These are phyloP conservation scores for Tricholoma saponaceum DNA, from an alignment of 768 basidiomycete species.

Conservation along the genomic window DNA sequence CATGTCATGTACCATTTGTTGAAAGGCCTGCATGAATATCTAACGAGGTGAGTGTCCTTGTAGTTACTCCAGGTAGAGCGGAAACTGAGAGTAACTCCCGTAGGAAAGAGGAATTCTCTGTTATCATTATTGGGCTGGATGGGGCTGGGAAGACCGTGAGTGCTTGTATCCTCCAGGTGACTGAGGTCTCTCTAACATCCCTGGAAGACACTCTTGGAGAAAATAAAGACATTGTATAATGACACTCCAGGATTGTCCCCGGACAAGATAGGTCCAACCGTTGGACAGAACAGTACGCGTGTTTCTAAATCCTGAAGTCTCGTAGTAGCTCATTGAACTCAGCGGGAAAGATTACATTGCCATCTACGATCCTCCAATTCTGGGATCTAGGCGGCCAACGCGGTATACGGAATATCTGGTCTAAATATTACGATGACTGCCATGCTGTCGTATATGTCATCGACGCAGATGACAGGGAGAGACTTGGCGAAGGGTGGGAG, in stretches of 20 bases:
- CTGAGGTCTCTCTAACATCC: conserved; percentile 2
- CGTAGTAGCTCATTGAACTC: not conserved
- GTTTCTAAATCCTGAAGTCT: not conserved
- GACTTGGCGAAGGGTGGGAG: conserved; percentile 93
- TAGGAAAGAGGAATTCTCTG: conserved; percentile 88
- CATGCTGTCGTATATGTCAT: conserved; percentile 96
- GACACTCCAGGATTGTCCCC: conserved; percentile 83
- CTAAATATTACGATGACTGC: conserved; percentile 91
- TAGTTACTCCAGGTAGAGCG: not conserved
- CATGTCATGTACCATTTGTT: conserved; percentile 86
- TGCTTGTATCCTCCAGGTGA: not conserved
- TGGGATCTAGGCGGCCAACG: conserved; percentile 96
- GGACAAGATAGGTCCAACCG: conserved; percentile 92
- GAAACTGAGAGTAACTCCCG: not conserved
- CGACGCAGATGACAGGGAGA: conserved; percentile 86
- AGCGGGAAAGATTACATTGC: conserved; percentile 93
- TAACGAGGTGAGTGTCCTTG: conserved; percentile 59
- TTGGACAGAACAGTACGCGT: conserved; percentile 92
- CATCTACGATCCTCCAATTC: conserved; percentile 92
- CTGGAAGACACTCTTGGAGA: conserved; percentile 78
- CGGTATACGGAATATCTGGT: conserved; percentile 93
- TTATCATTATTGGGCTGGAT: conserved; percentile 92
- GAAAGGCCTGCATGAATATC: conserved; percentile 85
- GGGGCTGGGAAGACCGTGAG: conserved; percentile 88
- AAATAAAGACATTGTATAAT: conserved; percentile 91